Conservation (phyloP, 768 basidiomycete species). For the Boletus rubescentipes region DNA sequence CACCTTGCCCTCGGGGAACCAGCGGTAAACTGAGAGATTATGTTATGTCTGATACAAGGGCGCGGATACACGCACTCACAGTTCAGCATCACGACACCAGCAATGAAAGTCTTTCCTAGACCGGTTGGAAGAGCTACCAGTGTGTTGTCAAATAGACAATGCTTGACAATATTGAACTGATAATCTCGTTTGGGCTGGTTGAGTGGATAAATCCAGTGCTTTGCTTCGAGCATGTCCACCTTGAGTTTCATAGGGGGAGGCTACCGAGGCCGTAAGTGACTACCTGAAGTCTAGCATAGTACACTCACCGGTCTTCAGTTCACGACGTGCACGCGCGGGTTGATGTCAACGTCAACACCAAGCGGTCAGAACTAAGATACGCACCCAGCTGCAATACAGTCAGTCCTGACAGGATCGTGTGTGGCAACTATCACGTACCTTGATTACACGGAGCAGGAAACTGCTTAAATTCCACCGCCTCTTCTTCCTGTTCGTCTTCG, state of each 20-base stretch:
- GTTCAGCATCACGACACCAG: conserved; percentile 94
- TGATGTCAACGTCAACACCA: conserved; percentile 3
- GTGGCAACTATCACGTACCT: conserved; percentile 42
- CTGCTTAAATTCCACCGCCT: conserved; percentile 71
- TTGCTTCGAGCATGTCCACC: conserved; percentile 74
- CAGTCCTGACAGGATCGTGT: conserved; percentile 1
- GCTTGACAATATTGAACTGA: conserved; percentile 88
- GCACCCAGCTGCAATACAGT: conserved; percentile 49
- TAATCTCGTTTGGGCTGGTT: conserved; percentile 90
- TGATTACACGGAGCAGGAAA: conserved; percentile 78
- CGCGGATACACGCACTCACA: conserved; percentile 47
- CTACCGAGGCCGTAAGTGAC: conserved; percentile 34
- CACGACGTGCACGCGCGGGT: neutral
- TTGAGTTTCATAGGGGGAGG: conserved; percentile 74
- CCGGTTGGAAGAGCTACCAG: conserved; percentile 95
- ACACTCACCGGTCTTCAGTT: conserved; percentile 32
- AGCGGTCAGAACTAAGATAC: conserved; percentile 22
- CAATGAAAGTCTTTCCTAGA: conserved; percentile 96
- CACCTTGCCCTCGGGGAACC: conserved; percentile 91
- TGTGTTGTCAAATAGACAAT: conserved; percentile 87
- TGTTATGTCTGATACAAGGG: conserved; percentile 1
- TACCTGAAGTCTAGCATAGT: too few species aligned
- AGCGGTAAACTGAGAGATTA: conserved; percentile 68
- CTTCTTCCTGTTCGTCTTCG: conserved; percentile 58
- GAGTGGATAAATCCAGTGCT: conserved; percentile 89